phyloP scores from a whole-genome alignment of 768 basidiomycete genomes.

The Chalciporus pseudorubinellus region DNA sequence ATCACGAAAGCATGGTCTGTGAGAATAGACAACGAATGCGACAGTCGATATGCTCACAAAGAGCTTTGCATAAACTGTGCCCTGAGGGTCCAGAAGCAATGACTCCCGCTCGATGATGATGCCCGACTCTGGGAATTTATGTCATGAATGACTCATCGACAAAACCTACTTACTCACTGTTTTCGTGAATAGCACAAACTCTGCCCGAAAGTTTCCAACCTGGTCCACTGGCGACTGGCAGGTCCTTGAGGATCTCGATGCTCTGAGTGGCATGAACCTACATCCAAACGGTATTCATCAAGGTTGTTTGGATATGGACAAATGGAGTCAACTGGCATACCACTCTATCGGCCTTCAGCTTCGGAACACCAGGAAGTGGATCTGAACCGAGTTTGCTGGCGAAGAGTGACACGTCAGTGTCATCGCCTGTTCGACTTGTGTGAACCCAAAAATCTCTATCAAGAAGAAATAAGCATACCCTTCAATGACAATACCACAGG shows the following conservation, averaged over 20 bases:
- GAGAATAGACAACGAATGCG: background rate
- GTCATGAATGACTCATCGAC: background rate
- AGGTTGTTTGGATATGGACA: background rate
- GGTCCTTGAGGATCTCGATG: slow-evolving; percentile 75
- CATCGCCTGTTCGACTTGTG: slow-evolving; percentile 39
- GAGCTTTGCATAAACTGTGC: slow-evolving; percentile 58
- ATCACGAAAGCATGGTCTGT: background rate
- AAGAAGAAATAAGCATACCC: slow-evolving; percentile 33
- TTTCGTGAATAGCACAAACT: slow-evolving; percentile 73
- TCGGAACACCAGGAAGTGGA: slow-evolving; percentile 64
- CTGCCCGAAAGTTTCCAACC: slow-evolving; percentile 75
- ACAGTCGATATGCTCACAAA: slow-evolving; percentile 42
- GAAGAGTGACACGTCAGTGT: slow-evolving; percentile 70
- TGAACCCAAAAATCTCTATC: background rate
- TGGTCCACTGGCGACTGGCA: slow-evolving; percentile 70
- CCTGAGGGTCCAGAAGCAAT: slow-evolving; percentile 59
- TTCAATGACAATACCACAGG: slow-evolving; percentile 78
- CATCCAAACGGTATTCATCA: background rate
- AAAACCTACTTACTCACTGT: slow-evolving; percentile 51
- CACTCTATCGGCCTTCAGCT: slow-evolving; percentile 64
- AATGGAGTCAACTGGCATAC: slow-evolving; percentile 39
- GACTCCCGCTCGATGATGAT: slow-evolving; percentile 69
- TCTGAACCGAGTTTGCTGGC: slow-evolving; percentile 39
- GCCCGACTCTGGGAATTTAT: slow-evolving; percentile 55
- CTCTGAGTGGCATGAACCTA: slow-evolving; percentile 80